These are phyloP conservation scores for Russula vinacea DNA, from an alignment of 768 basidiomycete species.

Conservation along the genomic window DNA sequence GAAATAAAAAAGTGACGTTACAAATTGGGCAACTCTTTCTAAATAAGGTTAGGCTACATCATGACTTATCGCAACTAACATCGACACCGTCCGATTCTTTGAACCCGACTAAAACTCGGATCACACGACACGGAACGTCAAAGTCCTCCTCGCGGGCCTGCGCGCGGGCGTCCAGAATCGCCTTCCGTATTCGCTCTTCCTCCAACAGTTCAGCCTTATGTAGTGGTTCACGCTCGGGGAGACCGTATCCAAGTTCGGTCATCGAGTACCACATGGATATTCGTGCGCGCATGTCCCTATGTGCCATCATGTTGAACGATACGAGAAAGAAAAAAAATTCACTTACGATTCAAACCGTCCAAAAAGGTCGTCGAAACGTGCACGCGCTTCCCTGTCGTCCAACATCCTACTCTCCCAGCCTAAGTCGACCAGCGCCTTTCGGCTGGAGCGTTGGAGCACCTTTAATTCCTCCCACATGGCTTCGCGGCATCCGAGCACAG, in stretches of 20 bases:
- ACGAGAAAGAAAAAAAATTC: background rate
- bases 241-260: conserved; percentile 54
- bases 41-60: conserved; percentile 14
- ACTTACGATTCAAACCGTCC: conserved; percentile 27
- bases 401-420: conserved; percentile 57
- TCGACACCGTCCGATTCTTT: conserved; percentile 37
- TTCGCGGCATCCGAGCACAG: conserved; percentile 63
- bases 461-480: conserved; percentile 76
- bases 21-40: conserved; percentile 24
- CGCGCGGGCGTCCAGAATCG: conserved; percentile 58
- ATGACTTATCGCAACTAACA: conserved; percentile 5
- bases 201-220: conserved; percentile 68
- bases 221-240: conserved; percentile 58
- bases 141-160: conserved; percentile 47
- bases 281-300: conserved; percentile 64
- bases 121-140: conserved; percentile 53
- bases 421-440: conserved; percentile 49
- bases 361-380: conserved; percentile 28
- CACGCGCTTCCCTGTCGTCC: conserved; percentile 26
- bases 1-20: background rate
- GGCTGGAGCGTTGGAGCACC: conserved; percentile 56
- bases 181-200: conserved; percentile 58
- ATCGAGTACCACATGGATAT: conserved; percentile 63
- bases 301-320: background rate
- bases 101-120: conserved; percentile 59